Evolutionary conservation across 2,329 filamentous ascomycete species (phyloP).

Genomic region (Aspergillus transmontanensis): DNA sequence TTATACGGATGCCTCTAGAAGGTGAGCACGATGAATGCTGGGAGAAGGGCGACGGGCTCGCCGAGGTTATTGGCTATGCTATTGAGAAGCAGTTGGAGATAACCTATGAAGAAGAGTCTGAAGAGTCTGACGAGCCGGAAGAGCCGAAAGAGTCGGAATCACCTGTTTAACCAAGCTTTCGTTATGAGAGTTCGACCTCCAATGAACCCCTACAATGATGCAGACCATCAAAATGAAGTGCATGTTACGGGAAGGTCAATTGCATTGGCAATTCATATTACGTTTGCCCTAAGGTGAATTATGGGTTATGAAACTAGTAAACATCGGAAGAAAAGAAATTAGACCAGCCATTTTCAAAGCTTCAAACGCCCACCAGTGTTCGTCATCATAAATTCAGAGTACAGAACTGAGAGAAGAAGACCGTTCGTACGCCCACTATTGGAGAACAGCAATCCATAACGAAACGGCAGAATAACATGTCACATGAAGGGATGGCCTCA

Average conservation of each 20-base stretch:
- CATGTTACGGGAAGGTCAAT: neutral
- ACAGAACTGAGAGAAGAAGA: constrained; percentile 28
- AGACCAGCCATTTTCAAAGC: constrained; percentile 28
- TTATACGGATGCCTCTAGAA: constrained; percentile 41
- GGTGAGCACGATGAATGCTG: constrained; percentile 48
- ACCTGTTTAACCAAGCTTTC: neutral
- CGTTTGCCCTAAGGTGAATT: neutral
- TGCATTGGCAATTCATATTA: neutral
- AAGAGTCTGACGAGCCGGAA: no score
- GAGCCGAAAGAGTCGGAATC: neutral
- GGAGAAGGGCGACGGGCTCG: constrained; percentile 44
- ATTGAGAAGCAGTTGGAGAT: constrained; percentile 29
- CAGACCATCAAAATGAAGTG: neutral
- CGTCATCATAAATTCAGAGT: constrained; percentile 31
- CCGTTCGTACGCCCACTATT: constrained; percentile 31
- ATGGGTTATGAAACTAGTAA: constrained; percentile 23
- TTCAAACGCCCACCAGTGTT: constrained; percentile 28
- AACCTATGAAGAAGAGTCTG: neutral
- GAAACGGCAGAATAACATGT: constrained; percentile 3
- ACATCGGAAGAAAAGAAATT: constrained; percentile 26
- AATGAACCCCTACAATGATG: neutral
- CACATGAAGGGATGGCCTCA: constrained; percentile 3
- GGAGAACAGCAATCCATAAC: constrained; percentile 8
- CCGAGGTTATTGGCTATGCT: constrained; percentile 36
- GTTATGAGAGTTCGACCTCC: neutral